These are phyloP conservation scores for Heterobasidion occidentale DNA, from an alignment of 1,284 basidiomycete genomes.

Conservation along the genomic window DNA sequence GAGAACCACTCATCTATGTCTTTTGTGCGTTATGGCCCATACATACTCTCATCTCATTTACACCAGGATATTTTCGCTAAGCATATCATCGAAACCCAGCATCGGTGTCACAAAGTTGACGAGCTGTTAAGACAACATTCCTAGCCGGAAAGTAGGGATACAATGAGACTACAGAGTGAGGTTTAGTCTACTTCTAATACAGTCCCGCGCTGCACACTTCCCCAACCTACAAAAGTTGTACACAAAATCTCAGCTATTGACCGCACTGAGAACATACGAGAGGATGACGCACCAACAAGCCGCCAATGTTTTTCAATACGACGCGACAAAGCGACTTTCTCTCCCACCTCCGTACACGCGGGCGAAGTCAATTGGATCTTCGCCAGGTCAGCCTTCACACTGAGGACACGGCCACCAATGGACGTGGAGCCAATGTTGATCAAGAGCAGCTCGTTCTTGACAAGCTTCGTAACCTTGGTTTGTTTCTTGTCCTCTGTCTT, in stretches of 20 bases:
- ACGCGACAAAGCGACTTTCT: slow-evolving; percentile 90
- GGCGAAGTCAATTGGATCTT: slow-evolving; percentile 90
- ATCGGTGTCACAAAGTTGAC: too few relatives aligned
- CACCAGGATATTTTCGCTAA: background rate
- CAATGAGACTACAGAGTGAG: background rate
- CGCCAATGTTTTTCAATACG: slow-evolving; percentile 98
- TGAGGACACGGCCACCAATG: slow-evolving; percentile 86
- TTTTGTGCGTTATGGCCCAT: too few relatives aligned
- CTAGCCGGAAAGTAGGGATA: background rate
- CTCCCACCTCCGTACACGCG: slow-evolving; percentile 89
- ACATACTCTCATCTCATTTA: background rate
- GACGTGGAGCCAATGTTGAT: slow-evolving; percentile 95
- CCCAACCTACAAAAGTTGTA: slow-evolving; percentile 34
- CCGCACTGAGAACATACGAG: background rate
- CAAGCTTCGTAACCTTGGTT: slow-evolving; percentile 90
- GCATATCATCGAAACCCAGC: too few relatives aligned
- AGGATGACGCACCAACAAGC: slow-evolving; percentile 56
- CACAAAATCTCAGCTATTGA: too few relatives aligned
- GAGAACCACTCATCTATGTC: too few relatives aligned
- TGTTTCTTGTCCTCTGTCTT: slow-evolving; percentile 98
- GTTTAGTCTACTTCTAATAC: slow-evolving; percentile 42
- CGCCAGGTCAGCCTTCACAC: slow-evolving; percentile 87
- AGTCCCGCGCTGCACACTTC: slow-evolving; percentile 49
- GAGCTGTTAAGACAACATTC: background rate
- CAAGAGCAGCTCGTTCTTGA: slow-evolving; percentile 88